Evolutionary conservation across 768 basidiomycete species (phyloP), one percentile per base, ranked within the genome.

Genomic region (Lactifluus echinatus): DNA sequence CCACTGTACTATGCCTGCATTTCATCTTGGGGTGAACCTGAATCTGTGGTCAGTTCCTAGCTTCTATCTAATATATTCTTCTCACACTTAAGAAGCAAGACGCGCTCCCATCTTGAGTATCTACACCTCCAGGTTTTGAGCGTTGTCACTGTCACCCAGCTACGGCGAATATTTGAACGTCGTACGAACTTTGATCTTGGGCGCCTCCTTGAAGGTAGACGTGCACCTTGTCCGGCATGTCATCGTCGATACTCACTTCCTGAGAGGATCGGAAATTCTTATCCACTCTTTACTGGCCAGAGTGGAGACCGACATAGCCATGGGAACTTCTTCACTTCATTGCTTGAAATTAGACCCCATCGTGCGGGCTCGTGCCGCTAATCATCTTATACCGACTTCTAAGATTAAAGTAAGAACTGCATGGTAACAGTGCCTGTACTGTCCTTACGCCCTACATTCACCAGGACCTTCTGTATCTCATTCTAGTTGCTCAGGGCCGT

Each of bases 1-100:
- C 96, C 96, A 3, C 72, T 99, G 19, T 98, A 97, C 71, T 90
- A 94, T 66, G 92, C 86, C 28, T 94, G 89, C 61, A 85, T 84
- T 12, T 93, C 92, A 21, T 83, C 87, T 11, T 95, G 91, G 90
- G 89, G 89, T 12, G 96, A 98, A 71, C 95, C 96, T 0, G 96
- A 97, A 71, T 90, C 88, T 59, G 85, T 97, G 62, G 94, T 97
- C 73, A 73, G 91, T 75, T 50, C 37, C 31, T 12, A 54, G 31
- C 17, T n/a, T 28, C 37, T 46, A 56, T 34, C 17, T 40, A 17
- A 15, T 51, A 45, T 49, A 51, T 56, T 45, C 63, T 60, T 64
- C 65, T 74, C 66, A 72, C 65, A 57, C 69, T 76, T 68, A 73
- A 76, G 73, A 85, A 84, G 80, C 55, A 84, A 98, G 95, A 86